Evolutionary conservation across 345 rosid genomes (phyloP).

Genomic region (Conringia planisiliqua): DNA sequence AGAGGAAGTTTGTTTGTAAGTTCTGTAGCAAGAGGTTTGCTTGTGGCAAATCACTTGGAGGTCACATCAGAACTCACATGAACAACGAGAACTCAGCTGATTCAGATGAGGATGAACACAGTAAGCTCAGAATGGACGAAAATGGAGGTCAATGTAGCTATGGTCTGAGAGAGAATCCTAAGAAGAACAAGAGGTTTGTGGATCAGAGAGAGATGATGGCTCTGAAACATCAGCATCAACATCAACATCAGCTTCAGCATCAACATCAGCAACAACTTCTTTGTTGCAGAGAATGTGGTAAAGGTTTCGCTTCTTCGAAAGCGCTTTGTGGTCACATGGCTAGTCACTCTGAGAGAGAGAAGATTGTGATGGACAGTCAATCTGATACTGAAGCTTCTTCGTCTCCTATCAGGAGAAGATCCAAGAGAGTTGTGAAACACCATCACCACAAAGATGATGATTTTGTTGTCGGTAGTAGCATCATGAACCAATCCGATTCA

Average conservation of each 20-base stretch:
- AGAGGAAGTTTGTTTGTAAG: conserved; percentile 70
- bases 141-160: conserved; percentile 54
- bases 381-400: conserved; percentile 73
- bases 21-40: conserved; percentile 67
- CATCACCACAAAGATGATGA: conserved; percentile 33
- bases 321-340: conserved; percentile 98
- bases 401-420: conserved; percentile 58
- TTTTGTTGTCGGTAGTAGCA: conserved; percentile 5
- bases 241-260: neutral
- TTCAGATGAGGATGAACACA: conserved; percentile 40
- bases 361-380: conserved; percentile 49
- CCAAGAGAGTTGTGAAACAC: conserved; percentile 50
- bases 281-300: conserved; percentile 79
- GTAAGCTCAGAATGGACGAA: conserved; percentile 40
- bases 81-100: conserved; percentile 40
- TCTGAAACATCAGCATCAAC: conserved; percentile 23
- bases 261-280: conserved; percentile 32
- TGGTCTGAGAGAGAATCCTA: conserved; percentile 68
- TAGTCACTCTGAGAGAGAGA: conserved; percentile 68
- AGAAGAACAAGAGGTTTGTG: conserved; percentile 51
- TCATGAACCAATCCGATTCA: conserved; percentile 33
- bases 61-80: conserved; percentile 85
- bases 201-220: conserved; percentile 41
- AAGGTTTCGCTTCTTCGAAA: conserved; percentile 74
- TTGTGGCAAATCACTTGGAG: conserved; percentile 86